Percentiles rank a stretch among this genome's conserved stretches.
phyloP scores from a whole-genome alignment of 495 filamentous ascomycete species.

The Neurospora sp. region DNA sequence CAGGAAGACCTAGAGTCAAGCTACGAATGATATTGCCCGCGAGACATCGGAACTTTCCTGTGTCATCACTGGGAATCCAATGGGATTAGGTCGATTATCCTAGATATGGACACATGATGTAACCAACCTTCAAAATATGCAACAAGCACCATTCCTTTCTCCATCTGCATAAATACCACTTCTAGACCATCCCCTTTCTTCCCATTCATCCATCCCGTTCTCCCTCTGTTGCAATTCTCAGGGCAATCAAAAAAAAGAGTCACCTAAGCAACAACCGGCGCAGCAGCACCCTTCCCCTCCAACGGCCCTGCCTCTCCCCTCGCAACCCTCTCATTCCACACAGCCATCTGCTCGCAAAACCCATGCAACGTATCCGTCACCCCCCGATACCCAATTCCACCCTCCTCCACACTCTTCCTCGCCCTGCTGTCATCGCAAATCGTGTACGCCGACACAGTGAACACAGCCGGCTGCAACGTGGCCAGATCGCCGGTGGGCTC shows the following conservation, averaged over 20 bases:
- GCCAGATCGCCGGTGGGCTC: constrained; percentile 24
- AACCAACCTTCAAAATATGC: neutral
- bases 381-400: constrained; percentile 41
- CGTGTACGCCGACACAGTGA: constrained; percentile 32
- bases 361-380: constrained; percentile 39
- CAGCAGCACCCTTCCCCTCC: neutral
- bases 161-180: neutral
- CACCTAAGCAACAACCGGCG: neutral
- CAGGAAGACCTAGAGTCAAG: neutral
- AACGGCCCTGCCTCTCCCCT: neutral
- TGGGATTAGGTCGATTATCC: too few relatives aligned
- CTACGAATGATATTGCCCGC: neutral
- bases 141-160: neutral
- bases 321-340: constrained; percentile 34
- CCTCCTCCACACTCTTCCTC: constrained; percentile 33
- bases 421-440: constrained; percentile 40
- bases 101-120: neutral
- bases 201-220: neutral
- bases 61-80: neutral
- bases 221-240: neutral
- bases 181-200: neutral
- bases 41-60: neutral
- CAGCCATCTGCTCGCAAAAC: constrained; percentile 38
- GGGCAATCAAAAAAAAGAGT: neutral
- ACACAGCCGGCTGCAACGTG: constrained; percentile 41